Evolutionary conservation across 1,284 basidiomycete species (phyloP).

Genomic region (Ceratobasidium papillatum): DNA sequence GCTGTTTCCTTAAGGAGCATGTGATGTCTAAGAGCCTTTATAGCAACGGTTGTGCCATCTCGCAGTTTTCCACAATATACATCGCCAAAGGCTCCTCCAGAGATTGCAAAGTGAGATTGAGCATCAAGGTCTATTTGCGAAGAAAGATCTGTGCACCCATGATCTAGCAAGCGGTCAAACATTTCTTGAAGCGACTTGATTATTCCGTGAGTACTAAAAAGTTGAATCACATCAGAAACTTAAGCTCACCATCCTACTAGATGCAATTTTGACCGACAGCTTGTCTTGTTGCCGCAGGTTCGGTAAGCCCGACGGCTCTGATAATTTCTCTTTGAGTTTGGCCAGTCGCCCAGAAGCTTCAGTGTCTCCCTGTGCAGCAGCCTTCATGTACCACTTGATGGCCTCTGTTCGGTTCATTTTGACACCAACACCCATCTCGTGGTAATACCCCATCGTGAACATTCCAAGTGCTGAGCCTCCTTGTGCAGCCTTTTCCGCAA

Average conservation of each 20-base stretch:
- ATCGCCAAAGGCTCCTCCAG: constrained; percentile 11
- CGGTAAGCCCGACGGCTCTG: neutral
- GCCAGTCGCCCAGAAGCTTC: neutral
- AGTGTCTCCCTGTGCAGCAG: neutral
- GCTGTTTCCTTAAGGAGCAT: neutral
- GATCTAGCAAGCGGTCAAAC: constrained; percentile 1
- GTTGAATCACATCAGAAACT: neutral
- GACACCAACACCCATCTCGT: constrained; percentile 64
- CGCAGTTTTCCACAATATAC: neutral
- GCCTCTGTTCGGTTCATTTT: constrained; percentile 53
- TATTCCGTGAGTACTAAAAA: neutral
- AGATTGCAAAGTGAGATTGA: neutral
- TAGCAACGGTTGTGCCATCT: neutral
- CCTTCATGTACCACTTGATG: constrained; percentile 53
- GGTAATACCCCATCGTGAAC: constrained; percentile 95
- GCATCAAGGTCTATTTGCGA: neutral
- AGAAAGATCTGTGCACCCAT: constrained; percentile 9
- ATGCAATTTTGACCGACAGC: neutral
- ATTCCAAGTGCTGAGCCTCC: constrained; percentile 84
- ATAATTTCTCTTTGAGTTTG: neutral
- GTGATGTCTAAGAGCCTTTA: constrained; percentile 1
- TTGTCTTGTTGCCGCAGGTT: neutral
- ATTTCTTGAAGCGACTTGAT: constrained; percentile 4
- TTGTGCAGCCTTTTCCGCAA: constrained; percentile 88
- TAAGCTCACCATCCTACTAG: neutral